Conservation (phyloP, 805 yeast genomes). For the Saccharomyces kudriavzevii region DNA sequence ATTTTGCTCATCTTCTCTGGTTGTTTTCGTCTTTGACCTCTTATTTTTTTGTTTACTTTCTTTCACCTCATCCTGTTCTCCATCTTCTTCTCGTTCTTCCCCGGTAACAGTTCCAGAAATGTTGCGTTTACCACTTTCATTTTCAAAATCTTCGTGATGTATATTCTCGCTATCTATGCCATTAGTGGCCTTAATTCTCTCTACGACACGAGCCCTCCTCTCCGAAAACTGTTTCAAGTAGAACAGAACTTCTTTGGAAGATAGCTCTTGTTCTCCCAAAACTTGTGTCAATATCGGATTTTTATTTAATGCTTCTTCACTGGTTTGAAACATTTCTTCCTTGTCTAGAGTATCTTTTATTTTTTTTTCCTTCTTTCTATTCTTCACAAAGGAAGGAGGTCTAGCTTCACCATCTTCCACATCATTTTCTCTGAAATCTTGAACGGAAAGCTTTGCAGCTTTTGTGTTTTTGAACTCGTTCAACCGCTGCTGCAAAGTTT, state of each 20-base stretch:
- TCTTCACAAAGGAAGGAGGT: constrained; percentile 78
- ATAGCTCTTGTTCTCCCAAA: constrained; percentile 36
- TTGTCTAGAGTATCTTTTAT: constrained; percentile 30
- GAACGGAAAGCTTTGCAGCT: constrained; percentile 65
- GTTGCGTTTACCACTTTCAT: constrained; percentile 11
- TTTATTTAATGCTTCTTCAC: constrained; percentile 33
- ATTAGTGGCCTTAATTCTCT: constrained; percentile 24
- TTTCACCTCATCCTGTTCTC: constrained; percentile 5
- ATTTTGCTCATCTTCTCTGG: constrained; percentile 13
- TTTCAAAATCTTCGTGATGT: constrained; percentile 13
- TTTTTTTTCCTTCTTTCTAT: constrained; percentile 44
- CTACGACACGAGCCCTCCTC: constrained; percentile 22
- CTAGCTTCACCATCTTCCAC: constrained; percentile 8
- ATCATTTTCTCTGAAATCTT: constrained; percentile 55
- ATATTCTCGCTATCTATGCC: constrained; percentile 28
- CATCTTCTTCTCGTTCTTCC: constrained; percentile 10
- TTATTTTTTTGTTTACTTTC: constrained; percentile 4
- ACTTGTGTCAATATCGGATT: constrained; percentile 40
- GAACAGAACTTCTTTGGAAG: constrained; percentile 39
- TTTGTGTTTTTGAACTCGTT: constrained; percentile 77
- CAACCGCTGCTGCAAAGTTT: constrained; percentile 81
- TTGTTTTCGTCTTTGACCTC: constrained; percentile 3
- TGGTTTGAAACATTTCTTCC: constrained; percentile 24
- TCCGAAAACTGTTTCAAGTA: constrained; percentile 29
- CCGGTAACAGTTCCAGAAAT: constrained; percentile 7